Percentiles rank a stretch among this genome's conserved stretches.
phyloP scores from a whole-genome alignment of 306 rosid species.

The Vigna hirtella region DNA sequence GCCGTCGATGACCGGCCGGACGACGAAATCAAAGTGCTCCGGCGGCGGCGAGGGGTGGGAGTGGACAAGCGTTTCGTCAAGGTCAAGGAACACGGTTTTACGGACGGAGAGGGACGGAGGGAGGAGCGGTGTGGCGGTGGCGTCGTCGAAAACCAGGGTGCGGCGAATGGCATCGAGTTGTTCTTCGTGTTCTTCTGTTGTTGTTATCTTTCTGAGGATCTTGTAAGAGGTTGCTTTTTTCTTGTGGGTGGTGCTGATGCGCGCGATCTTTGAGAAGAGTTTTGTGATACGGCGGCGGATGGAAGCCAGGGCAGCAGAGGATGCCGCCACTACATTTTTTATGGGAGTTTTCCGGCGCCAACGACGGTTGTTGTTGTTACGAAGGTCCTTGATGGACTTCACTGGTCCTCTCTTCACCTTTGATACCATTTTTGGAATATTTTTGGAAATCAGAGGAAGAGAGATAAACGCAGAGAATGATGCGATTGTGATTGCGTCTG shows the following conservation, averaged over 20 bases:
- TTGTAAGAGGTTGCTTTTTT: constrained; percentile 54
- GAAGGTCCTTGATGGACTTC: constrained; percentile 60
- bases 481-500: neutral
- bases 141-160: constrained; percentile 54
- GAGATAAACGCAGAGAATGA: neutral
- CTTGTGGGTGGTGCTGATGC: constrained; percentile 52
- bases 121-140: constrained; percentile 48
- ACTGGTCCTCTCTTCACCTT: constrained; percentile 65
- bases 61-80: constrained; percentile 87
- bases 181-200: neutral
- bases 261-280: constrained; percentile 68
- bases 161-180: constrained; percentile 36
- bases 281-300: constrained; percentile 80
- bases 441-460: constrained; percentile 1
- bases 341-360: constrained; percentile 66
- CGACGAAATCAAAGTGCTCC: constrained; percentile 70
- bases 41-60: constrained; percentile 65
- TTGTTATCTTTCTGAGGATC: constrained; percentile 56
- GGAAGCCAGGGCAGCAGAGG: constrained; percentile 66
- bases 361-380: constrained; percentile 54
- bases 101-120: constrained; percentile 33
- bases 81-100: constrained; percentile 75
- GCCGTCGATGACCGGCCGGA: constrained; percentile 78
- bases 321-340: constrained; percentile 54
- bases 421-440: constrained; percentile 64